These are phyloP conservation scores for Fusarium metavorans DNA, from an alignment of 2,329 filamentous ascomycete genomes.

Conservation along the genomic window DNA sequence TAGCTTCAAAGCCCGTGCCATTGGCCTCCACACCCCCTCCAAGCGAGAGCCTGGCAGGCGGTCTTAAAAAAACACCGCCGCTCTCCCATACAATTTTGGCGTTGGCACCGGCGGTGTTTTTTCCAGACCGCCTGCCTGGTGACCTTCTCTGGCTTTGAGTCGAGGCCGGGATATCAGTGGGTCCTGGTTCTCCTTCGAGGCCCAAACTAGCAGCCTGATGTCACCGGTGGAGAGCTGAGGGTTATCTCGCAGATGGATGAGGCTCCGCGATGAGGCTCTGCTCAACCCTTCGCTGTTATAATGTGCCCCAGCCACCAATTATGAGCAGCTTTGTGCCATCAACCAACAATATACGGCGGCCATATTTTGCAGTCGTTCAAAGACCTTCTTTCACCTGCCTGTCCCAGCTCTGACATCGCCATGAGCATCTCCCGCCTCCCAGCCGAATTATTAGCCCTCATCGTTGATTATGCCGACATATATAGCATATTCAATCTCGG, in stretches of 20 bases:
- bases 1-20: neutral
- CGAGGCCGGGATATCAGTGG: neutral
- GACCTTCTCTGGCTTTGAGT: neutral
- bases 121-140: too few relatives aligned
- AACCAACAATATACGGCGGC: neutral
- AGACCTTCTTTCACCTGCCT: neutral
- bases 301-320: neutral
- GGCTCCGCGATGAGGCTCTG: neutral
- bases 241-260: neutral
- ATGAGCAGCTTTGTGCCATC: neutral
- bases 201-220: neutral
- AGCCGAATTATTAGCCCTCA: slow-evolving; percentile 72
- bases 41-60: neutral
- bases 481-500: slow-evolving; percentile 70
- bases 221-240: neutral
- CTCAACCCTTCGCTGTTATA: neutral
- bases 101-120: too few relatives aligned
- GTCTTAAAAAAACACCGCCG: too few relatives aligned
- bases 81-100: too few relatives aligned
- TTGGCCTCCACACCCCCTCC: neutral
- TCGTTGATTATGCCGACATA: slow-evolving; percentile 66
- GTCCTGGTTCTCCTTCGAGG: neutral
- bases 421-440: slow-evolving; percentile 61
- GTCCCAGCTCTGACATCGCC: slow-evolving; percentile 45
- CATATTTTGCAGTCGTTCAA: neutral